A percentile compares a stretch with the other conserved stretches of the same genome.
Evolutionary conservation across 2,329 filamentous ascomycete genomes (phyloP).

Genomic region (Botrytis deweyae): DNA sequence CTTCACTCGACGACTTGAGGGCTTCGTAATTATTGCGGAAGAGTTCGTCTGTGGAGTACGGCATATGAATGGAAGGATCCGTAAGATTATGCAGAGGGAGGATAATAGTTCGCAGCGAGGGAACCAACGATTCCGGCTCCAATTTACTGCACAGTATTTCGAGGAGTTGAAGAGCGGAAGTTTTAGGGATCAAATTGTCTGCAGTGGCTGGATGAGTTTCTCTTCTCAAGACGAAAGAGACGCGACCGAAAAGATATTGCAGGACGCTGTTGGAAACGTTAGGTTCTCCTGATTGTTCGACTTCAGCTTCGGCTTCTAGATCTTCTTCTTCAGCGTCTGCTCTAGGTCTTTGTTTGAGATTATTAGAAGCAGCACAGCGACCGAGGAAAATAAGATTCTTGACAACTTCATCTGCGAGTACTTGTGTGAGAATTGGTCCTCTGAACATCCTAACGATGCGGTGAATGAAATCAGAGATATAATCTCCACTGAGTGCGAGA

Average conservation of each 20-base stretch:
- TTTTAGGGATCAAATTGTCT: constrained; percentile 68
- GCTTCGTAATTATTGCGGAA: constrained; percentile 70
- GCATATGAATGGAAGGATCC: constrained; percentile 70
- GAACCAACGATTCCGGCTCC: constrained; percentile 54
- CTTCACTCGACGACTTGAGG: constrained; percentile 69
- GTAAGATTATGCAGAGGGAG: constrained; percentile 79
- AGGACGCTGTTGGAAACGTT: constrained; percentile 50
- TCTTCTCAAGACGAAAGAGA: constrained; percentile 75
- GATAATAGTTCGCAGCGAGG: constrained; percentile 64
- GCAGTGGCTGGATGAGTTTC: constrained; percentile 64
- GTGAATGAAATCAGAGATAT: constrained; percentile 60
- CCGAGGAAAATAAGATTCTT: constrained; percentile 84
- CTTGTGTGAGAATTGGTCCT: constrained; percentile 64
- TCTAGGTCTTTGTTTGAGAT: constrained; percentile 47
- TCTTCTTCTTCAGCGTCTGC: constrained; percentile 43
- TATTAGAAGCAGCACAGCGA: constrained; percentile 60
- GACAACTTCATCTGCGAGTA: constrained; percentile 73
- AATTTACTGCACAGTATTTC: constrained; percentile 66
- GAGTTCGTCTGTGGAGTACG: constrained; percentile 66
- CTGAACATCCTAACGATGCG: constrained; percentile 56
- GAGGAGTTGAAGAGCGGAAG: constrained; percentile 71
- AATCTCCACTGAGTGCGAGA: constrained; percentile 62
- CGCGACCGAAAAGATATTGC: constrained; percentile 73
- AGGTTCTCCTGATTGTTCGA: constrained; percentile 36
- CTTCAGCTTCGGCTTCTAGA: constrained; percentile 41